phyloP scores from a whole-genome alignment of 441 rosid species.

The Pelargonium fulgidum region DNA sequence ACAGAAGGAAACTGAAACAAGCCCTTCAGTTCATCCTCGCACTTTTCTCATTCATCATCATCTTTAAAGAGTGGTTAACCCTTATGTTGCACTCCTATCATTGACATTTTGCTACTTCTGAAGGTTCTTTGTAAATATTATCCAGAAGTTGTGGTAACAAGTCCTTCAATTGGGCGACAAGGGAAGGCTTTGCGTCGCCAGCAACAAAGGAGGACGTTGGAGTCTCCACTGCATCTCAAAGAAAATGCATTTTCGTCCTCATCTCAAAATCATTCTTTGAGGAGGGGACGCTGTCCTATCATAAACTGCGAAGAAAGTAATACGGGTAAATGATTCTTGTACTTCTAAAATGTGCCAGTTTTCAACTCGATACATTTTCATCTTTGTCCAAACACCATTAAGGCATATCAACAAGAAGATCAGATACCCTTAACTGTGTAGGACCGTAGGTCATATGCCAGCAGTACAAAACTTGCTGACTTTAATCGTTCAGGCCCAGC shows the following conservation, averaged over 20 bases:
- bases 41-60: neutral
- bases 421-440: neutral
- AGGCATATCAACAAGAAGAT: neutral
- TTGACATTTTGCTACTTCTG: slow-evolving; percentile 19
- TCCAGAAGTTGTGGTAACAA: slow-evolving; percentile 51
- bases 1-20: neutral
- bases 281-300: slow-evolving; percentile 19
- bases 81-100: neutral
- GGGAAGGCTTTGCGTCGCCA: slow-evolving; percentile 81
- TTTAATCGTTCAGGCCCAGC: neutral
- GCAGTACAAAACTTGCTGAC: neutral
- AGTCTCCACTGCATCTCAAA: slow-evolving; percentile 21
- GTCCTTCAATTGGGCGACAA: slow-evolving; percentile 89
- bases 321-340: slow-evolving; percentile 23
- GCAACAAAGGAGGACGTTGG: slow-evolving; percentile 50
- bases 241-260: slow-evolving; percentile 19
- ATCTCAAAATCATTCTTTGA: slow-evolving; percentile 22
- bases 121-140: slow-evolving; percentile 70
- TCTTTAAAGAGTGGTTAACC: neutral
- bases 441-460: neutral
- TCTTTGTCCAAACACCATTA: neutral
- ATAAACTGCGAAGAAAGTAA: slow-evolving; percentile 16
- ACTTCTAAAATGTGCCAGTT: slow-evolving; percentile 12
- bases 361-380: slow-evolving; percentile 10
- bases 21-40: neutral